These are phyloP conservation scores for Melastoma malabathricum DNA, from an alignment of 345 rosid species.

Conservation along the genomic window DNA sequence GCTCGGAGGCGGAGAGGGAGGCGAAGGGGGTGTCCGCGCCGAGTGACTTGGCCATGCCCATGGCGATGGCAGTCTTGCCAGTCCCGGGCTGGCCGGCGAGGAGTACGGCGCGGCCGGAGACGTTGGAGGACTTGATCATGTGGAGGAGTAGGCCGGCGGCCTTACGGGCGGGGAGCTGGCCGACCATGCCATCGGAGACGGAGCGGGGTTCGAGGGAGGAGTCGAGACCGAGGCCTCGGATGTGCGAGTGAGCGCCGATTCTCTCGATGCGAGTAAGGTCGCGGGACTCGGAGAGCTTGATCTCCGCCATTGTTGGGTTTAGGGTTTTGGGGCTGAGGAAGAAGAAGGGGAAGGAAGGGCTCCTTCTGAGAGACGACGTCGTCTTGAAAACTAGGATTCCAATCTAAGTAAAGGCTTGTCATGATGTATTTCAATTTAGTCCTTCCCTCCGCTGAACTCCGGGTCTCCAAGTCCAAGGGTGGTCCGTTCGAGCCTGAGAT, in stretches of 20 bases:
- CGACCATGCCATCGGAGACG: conserved; percentile 88
- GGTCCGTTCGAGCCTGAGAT: too few relatives aligned
- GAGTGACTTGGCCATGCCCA: conserved; percentile 96
- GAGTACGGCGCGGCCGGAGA: conserved; percentile 82
- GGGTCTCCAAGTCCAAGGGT: too few relatives aligned
- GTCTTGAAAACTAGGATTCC: too few relatives aligned
- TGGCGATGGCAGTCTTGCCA: conserved; percentile 90
- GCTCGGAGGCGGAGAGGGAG: conserved; percentile 78
- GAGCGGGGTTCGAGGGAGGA: conserved; percentile 74
- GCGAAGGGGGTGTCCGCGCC: conserved; percentile 94
- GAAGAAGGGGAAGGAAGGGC: too few relatives aligned
- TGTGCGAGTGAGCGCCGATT: conserved; percentile 94
- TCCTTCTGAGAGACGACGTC: too few relatives aligned
- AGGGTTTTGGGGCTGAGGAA: too few relatives aligned
- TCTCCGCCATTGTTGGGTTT: conserved; percentile 43
- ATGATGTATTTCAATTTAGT: too few relatives aligned
- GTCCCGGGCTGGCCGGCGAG: conserved; percentile 97
- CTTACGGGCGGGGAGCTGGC: conserved; percentile 66
- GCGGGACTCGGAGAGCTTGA: conserved; percentile 58
- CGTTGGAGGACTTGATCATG: conserved; percentile 82
- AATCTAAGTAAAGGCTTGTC: too few relatives aligned
- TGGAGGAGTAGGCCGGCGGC: conserved; percentile 92
- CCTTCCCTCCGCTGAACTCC: too few relatives aligned
- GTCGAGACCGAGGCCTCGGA: conserved; percentile 87
- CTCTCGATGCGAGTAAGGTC: conserved; percentile 91